Evolutionary conservation across 2,329 filamentous ascomycete species (phyloP).

Genomic region (Exophiala viscosa): DNA sequence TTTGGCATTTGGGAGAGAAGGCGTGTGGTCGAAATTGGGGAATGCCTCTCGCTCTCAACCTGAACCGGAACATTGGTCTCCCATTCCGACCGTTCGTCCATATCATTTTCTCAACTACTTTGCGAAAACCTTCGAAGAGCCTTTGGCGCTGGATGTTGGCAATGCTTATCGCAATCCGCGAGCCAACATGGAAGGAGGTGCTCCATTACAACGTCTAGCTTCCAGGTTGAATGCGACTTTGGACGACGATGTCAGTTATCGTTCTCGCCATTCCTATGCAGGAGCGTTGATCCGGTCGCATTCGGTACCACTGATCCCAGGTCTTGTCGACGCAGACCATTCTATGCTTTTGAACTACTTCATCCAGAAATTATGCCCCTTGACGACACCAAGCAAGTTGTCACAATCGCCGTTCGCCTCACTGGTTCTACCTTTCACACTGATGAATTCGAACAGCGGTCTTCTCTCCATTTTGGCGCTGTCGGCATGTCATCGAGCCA

Average conservation of each 20-base stretch:
- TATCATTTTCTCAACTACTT: conserved; percentile 7
- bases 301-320: conserved; percentile 2
- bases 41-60: neutral
- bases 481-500: conserved; percentile 6
- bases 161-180: neutral
- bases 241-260: neutral
- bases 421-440: conserved; percentile 1
- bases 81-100: neutral
- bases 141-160: neutral
- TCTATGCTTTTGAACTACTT: conserved; percentile 6
- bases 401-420: conserved; percentile 4
- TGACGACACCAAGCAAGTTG: conserved; percentile 3
- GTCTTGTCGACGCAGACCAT: conserved; percentile 2
- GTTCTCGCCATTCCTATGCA: neutral
- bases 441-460: conserved; percentile 4
- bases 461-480: conserved; percentile 2
- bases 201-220: conserved; percentile 1
- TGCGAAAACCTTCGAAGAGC: conserved; percentile 3
- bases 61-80: neutral
- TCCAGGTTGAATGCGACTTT: conserved; percentile 2
- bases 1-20: conserved; percentile 2
- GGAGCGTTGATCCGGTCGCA: neutral
- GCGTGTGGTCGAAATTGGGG: conserved; percentile 3
- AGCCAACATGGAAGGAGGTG: neutral
- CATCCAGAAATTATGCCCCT: conserved; percentile 4